phyloP scores from a whole-genome alignment of 441 rosid species.

The Pelargonium cotyledonis region DNA sequence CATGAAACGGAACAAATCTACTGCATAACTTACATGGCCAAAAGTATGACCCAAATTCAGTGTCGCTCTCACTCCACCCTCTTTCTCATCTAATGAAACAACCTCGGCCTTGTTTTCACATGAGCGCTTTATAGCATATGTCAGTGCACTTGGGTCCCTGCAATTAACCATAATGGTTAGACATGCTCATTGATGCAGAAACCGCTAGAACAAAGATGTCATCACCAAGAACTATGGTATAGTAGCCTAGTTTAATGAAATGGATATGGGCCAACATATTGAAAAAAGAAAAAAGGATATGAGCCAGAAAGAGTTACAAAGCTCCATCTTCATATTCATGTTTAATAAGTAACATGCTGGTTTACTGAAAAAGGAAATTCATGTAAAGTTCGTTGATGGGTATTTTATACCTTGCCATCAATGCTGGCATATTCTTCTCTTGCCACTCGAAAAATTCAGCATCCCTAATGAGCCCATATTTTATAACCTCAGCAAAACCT shows the following conservation, averaged over 20 bases:
- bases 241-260: slow-evolving; percentile 1
- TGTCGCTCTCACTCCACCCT: slow-evolving; percentile 86
- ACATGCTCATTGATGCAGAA: not conserved
- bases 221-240: not conserved
- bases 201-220: not conserved
- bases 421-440: slow-evolving; percentile 66
- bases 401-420: slow-evolving; percentile 62
- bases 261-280: not conserved
- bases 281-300: not conserved
- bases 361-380: not conserved
- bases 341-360: slow-evolving; percentile 5
- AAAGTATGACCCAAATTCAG: slow-evolving; percentile 93
- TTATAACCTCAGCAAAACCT: slow-evolving; percentile 85
- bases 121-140: slow-evolving; percentile 88
- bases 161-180: slow-evolving; percentile 11
- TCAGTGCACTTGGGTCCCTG: slow-evolving; percentile 85
- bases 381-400: slow-evolving; percentile 5
- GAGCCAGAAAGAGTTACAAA: not conserved
- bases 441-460: slow-evolving; percentile 94
- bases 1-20: slow-evolving; percentile 9
- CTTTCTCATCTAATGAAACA: slow-evolving; percentile 95
- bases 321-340: not conserved
- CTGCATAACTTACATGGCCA: slow-evolving; percentile 71
- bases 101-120: slow-evolving; percentile 97
- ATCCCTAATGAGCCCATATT: slow-evolving; percentile 90